Conservation (phyloP, 441 rosid genomes). For the Melastoma candidum region DNA sequence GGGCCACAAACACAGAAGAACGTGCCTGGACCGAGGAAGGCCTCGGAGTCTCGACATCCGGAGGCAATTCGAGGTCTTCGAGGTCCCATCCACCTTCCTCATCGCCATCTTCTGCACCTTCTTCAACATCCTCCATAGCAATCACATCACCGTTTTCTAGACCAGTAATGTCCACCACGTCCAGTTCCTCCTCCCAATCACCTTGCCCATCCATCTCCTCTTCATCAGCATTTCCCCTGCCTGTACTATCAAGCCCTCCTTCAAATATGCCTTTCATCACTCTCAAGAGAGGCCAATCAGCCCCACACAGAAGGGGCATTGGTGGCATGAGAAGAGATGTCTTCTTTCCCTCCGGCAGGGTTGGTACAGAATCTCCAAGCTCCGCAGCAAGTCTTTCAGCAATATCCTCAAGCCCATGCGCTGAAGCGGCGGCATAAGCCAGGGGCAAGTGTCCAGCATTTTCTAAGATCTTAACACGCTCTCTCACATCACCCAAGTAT, state of each 20-base stretch:
- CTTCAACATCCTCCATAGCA: slow-evolving; percentile 58
- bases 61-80: slow-evolving; percentile 73
- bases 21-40: slow-evolving; percentile 34
- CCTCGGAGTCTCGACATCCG: slow-evolving; percentile 67
- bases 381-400: slow-evolving; percentile 14
- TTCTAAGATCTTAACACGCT: slow-evolving; percentile 73
- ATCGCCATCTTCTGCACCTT: slow-evolving; percentile 35
- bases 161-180: slow-evolving; percentile 49
- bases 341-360: slow-evolving; percentile 39
- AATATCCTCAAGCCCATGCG: slow-evolving; percentile 18
- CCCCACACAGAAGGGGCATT: slow-evolving; percentile 52
- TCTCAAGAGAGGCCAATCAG: slow-evolving; percentile 89
- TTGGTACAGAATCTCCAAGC: slow-evolving; percentile 16
- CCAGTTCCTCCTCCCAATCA: slow-evolving; percentile 79
- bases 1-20: slow-evolving; percentile 54
- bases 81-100: slow-evolving; percentile 85
- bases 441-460: slow-evolving; percentile 69
- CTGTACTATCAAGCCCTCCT: slow-evolving; percentile 56
- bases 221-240: slow-evolving; percentile 38
- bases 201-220: slow-evolving; percentile 55
- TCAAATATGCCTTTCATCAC: slow-evolving; percentile 80
- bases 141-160: slow-evolving; percentile 44
- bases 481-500: slow-evolving; percentile 71
- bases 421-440: slow-evolving; percentile 35
- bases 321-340: slow-evolving; percentile 71